phyloP scores from a whole-genome alignment of 2,329 filamentous ascomycete genomes.

The Fusarium liriodendri region DNA sequence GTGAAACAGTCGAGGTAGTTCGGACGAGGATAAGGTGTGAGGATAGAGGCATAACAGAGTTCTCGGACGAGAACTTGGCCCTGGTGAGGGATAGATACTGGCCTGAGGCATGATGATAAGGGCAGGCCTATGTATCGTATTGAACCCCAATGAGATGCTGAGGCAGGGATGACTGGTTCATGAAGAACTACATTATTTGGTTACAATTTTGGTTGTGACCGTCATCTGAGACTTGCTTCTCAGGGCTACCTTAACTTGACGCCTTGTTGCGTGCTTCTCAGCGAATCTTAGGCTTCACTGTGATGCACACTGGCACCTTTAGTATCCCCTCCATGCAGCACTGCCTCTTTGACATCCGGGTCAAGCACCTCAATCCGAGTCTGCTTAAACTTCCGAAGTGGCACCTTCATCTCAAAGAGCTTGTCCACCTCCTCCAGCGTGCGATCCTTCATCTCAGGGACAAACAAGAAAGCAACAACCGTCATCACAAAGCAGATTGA shows the following conservation, averaged over 20 bases:
- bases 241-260: not conserved
- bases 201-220: not conserved
- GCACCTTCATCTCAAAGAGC: constrained; percentile 12
- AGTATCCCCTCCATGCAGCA: not conserved
- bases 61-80: constrained; percentile 13
- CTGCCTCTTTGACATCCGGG: not conserved
- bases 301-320: not conserved
- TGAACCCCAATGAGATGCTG: not conserved
- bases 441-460: not conserved
- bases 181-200: not conserved
- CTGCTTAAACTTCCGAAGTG: constrained; percentile 5
- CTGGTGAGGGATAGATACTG: constrained; percentile 27
- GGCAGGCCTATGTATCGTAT: not conserved
- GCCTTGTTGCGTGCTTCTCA: not conserved
- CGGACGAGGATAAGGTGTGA: constrained; percentile 23
- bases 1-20: constrained; percentile 7
- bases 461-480: not conserved
- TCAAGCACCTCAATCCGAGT: not conserved
- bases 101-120: not conserved
- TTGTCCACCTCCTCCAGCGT: not conserved
- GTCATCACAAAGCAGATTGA: not conserved
- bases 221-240: not conserved
- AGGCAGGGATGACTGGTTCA: not conserved
- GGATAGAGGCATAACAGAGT: constrained; percentile 24
- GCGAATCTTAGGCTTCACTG: not conserved